phyloP scores from a whole-genome alignment of 495 filamentous ascomycete species.

The Halenospora varia region DNA sequence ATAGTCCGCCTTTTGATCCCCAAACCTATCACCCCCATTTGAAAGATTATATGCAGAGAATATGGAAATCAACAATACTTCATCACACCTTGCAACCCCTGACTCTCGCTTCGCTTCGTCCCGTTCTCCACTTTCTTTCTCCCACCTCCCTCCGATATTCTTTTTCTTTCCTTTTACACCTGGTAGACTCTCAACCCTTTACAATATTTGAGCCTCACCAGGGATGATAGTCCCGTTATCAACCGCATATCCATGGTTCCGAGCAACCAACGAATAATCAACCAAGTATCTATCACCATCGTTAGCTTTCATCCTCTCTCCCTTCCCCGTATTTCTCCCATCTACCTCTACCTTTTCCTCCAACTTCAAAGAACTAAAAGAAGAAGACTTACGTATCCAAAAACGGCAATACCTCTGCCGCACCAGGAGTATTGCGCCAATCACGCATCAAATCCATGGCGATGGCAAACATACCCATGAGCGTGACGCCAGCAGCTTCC shows the following conservation, averaged over 20 bases:
- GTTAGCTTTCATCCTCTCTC: background rate
- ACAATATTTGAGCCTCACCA: constrained; percentile 32
- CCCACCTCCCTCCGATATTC: too few species aligned
- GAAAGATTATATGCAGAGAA: too few species aligned
- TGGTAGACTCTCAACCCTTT: too few species aligned
- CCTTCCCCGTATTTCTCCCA: background rate
- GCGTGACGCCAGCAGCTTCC: constrained; percentile 61
- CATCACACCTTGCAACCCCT: too few species aligned
- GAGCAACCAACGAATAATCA: constrained; percentile 40
- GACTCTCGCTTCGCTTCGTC: too few species aligned
- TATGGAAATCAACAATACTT: too few species aligned
- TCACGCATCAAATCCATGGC: constrained; percentile 73
- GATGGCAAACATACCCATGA: constrained; percentile 63
- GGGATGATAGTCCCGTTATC: constrained; percentile 39
- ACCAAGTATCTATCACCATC: constrained; percentile 35
- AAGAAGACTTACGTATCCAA: constrained; percentile 50
- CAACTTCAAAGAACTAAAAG: background rate
- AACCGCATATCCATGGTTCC: constrained; percentile 39
- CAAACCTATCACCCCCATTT: too few species aligned
- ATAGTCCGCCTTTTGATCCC: too few species aligned
- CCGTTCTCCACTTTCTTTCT: too few species aligned
- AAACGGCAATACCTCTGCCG: constrained; percentile 56
- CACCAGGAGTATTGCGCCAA: constrained; percentile 64
- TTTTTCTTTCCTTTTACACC: too few species aligned
- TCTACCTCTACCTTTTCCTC: constrained; percentile 1